phyloP scores from a whole-genome alignment of 1,284 basidiomycete genomes.

The Tremellales sp. region DNA sequence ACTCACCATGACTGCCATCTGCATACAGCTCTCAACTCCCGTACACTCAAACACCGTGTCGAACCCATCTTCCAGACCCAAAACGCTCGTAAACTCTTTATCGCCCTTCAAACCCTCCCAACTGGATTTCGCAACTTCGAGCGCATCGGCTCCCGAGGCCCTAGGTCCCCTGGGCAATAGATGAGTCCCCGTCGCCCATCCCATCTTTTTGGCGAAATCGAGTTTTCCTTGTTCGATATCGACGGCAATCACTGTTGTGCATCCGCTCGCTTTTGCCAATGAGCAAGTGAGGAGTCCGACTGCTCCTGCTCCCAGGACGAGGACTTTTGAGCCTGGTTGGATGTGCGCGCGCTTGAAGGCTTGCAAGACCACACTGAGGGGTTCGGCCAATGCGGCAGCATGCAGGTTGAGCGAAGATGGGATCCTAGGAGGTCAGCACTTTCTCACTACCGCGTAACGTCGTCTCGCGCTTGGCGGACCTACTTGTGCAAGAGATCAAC shows the following conservation, averaged over 20 bases:
- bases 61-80: slow-evolving; percentile 67
- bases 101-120: slow-evolving; percentile 50
- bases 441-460: not conserved
- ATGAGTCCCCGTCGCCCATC: slow-evolving; percentile 71
- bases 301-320: slow-evolving; percentile 86
- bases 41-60: slow-evolving; percentile 93
- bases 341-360: slow-evolving; percentile 68
- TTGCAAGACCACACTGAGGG: slow-evolving; percentile 83
- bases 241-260: slow-evolving; percentile 67
- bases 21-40: slow-evolving; percentile 84
- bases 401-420: slow-evolving; percentile 71
- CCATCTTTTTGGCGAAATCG: slow-evolving; percentile 66
- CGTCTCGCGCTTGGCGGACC: slow-evolving; percentile 40
- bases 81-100: slow-evolving; percentile 25
- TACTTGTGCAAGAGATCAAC: slow-evolving; percentile 78
- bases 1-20: slow-evolving; percentile 77
- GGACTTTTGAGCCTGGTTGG: slow-evolving; percentile 60
- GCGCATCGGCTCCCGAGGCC: slow-evolving; percentile 58
- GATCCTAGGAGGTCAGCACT: slow-evolving; percentile 53
- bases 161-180: slow-evolving; percentile 57
- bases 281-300: slow-evolving; percentile 85
- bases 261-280: slow-evolving; percentile 68
- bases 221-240: slow-evolving; percentile 80
- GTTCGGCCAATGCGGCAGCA: slow-evolving; percentile 81
- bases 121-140: slow-evolving; percentile 62